Base-by-base conservation (phyloP, 1,139 yeast genomes). In the Taphrina deformans region DNA sequence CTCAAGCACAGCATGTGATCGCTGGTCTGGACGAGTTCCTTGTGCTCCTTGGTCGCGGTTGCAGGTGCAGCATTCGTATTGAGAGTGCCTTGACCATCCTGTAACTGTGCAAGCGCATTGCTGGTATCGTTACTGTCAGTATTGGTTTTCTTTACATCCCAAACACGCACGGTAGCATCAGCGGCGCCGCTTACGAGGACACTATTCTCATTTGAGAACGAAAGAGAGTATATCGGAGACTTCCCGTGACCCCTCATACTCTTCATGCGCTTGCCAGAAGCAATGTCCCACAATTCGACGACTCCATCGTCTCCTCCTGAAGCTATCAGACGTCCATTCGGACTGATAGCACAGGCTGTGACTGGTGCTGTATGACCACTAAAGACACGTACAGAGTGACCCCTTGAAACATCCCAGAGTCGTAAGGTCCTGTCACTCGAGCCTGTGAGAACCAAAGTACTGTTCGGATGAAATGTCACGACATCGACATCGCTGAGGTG, bases 251-350 rank as follows among this genome's bases (percentile, higher is more conserved):
- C 99, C 69, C 89, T 83, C 86, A 85, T 82, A 40, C 74, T 70
- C 64, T 70, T 69, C 86, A 85, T 83, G 10, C 88, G 81, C 69
- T 96, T 82, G 16, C 98, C 99, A 1, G 93, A 83, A 1, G 97
- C 97, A 63, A 89, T 85, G 77, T 95, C 99, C 97, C 98, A 95
- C 52, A 95, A 82, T 73, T 88, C 88, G 53, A 95, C 88, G 23
- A 88, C 83, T 63, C 91, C 87, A 75, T 92, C 99, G 74, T 92
- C 98, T 24, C 66, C 68, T 10, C 96, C 98, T 68, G 93, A 85
- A 1, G 98, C 97, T 67, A 93, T 79, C 96, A 97, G 89, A 72
- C 97, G 82, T 1, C 99, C 99, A 76, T 93, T 97, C 0, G 98
- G 98, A 0, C 96, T 88, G 9, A 90, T 96, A 0, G 96, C 91